phyloP scores from a whole-genome alignment of 345 rosid species.

The Aquilaria malaccensis region DNA sequence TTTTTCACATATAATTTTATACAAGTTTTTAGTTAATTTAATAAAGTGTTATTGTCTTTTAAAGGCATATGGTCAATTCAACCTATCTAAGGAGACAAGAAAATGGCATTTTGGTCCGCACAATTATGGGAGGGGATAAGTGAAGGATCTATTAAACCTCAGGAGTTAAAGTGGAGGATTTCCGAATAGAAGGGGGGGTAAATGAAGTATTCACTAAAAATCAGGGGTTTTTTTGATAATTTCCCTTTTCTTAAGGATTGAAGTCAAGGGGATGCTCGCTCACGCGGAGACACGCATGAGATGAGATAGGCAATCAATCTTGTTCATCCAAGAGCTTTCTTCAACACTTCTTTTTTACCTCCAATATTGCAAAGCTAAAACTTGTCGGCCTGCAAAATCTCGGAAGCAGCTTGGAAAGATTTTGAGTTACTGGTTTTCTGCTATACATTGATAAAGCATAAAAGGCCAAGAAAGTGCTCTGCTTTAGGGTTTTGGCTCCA shows the following conservation, averaged over 20 bases:
- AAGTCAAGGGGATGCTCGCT: slow-evolving; percentile 20
- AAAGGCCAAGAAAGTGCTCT: not conserved
- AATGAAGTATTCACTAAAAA: too few relatives aligned
- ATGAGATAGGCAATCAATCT: not conserved
- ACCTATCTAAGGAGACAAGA: too few relatives aligned
- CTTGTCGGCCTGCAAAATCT: not conserved
- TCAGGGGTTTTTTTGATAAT: too few relatives aligned
- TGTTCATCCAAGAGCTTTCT: not conserved
- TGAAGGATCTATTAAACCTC: too few relatives aligned
- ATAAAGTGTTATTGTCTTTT: too few relatives aligned
- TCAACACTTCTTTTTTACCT: not conserved
- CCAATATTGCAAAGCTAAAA: not conserved
- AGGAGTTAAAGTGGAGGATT: too few relatives aligned
- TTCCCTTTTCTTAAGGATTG: not conserved
- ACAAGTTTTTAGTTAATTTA: too few relatives aligned
- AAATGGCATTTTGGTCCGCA: too few relatives aligned
- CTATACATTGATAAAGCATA: not conserved
- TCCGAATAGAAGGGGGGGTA: too few relatives aligned
- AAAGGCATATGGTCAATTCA: too few relatives aligned
- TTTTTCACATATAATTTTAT: too few relatives aligned
- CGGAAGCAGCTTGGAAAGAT: not conserved
- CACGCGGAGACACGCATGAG: slow-evolving; percentile 24
- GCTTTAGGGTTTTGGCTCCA: not conserved
- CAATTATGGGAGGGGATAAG: too few relatives aligned
- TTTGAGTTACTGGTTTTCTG: not conserved